Evolutionary conservation across 2,329 filamentous ascomycete genomes (phyloP).

Genomic region (Penicillium sp.): DNA sequence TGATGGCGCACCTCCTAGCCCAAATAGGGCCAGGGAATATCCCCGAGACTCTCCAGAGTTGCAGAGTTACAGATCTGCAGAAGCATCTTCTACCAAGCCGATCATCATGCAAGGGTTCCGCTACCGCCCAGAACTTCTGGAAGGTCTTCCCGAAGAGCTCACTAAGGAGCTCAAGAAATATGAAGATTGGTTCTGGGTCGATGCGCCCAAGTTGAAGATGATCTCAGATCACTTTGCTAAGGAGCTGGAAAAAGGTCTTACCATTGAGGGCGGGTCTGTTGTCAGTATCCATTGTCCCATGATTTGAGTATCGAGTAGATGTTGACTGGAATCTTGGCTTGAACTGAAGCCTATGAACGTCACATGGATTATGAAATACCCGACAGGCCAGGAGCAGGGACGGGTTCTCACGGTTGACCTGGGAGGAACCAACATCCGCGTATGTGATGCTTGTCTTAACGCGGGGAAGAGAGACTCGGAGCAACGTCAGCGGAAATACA

Average conservation of each 20-base stretch:
- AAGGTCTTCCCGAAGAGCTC: slow-evolving; percentile 65
- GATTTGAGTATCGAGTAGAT: neutral
- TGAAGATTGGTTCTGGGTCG: slow-evolving; percentile 74
- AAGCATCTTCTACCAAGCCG: neutral
- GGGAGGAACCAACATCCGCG: slow-evolving; percentile 85
- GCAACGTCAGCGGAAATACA: slow-evolving; percentile 84
- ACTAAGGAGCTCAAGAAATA: slow-evolving; percentile 69
- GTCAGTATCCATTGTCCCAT: slow-evolving; percentile 51
- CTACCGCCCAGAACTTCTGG: slow-evolving; percentile 16
- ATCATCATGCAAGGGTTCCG: slow-evolving; percentile 13
- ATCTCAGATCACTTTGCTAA: slow-evolving; percentile 82
- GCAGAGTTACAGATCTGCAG: neutral
- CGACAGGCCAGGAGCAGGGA: slow-evolving; percentile 71
- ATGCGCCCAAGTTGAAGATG: slow-evolving; percentile 70
- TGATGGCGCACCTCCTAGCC: neutral
- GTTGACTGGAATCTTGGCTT: neutral
- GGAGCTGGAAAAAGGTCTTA: slow-evolving; percentile 76
- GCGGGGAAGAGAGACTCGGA: slow-evolving; percentile 76
- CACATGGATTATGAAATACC: slow-evolving; percentile 83
- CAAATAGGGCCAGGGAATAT: neutral
- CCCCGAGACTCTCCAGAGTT: neutral
- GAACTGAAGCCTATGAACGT: slow-evolving; percentile 77
- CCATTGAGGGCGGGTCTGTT: slow-evolving; percentile 78
- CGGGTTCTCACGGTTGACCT: slow-evolving; percentile 81
- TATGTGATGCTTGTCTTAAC: slow-evolving; percentile 79